Percentiles rank a stretch among this genome's conserved stretches.
phyloP scores from a whole-genome alignment of 169 alveolate genomes.

The Eimeria maxima region DNA sequence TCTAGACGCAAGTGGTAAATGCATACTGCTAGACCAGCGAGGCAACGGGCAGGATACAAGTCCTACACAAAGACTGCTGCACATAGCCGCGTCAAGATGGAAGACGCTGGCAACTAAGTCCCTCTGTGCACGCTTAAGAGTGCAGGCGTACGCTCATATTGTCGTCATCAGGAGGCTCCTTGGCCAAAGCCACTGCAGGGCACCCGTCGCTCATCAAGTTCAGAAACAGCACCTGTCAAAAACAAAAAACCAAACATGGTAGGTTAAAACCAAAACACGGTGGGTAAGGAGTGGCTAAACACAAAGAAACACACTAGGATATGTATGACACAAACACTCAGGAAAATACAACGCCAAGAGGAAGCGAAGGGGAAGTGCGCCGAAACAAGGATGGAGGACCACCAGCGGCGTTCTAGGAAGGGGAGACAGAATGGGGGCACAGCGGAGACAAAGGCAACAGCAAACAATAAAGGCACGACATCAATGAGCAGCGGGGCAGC shows the following conservation, averaged over 20 bases:
- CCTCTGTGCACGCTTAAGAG: neutral
- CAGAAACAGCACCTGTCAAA: constrained; percentile 90
- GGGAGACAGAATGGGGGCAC: no score
- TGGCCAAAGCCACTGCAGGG: constrained; percentile 96
- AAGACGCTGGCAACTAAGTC: neutral
- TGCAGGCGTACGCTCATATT: constrained; percentile 89
- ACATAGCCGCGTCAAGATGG: neutral
- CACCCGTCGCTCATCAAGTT: constrained; percentile 96
- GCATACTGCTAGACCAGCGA: neutral
- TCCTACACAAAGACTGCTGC: neutral
- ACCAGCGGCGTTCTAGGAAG: no score
- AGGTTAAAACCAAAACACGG: neutral
- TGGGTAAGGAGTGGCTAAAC: neutral
- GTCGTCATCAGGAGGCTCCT: constrained; percentile 95
- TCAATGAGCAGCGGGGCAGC: neutral
- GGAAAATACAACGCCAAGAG: neutral
- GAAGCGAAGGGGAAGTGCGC: neutral
- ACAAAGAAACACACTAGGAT: neutral
- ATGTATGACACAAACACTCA: neutral
- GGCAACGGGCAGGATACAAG: neutral
- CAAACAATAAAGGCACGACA: no score
- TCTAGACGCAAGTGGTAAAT: no score
- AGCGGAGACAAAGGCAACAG: no score
- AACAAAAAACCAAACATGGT: constrained; percentile 67
- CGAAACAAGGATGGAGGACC: no score